Evolutionary conservation across 306 rosid species (phyloP), one percentile per base, ranked within the genome.

Genomic region (Sphenostylis stenocarpa): DNA sequence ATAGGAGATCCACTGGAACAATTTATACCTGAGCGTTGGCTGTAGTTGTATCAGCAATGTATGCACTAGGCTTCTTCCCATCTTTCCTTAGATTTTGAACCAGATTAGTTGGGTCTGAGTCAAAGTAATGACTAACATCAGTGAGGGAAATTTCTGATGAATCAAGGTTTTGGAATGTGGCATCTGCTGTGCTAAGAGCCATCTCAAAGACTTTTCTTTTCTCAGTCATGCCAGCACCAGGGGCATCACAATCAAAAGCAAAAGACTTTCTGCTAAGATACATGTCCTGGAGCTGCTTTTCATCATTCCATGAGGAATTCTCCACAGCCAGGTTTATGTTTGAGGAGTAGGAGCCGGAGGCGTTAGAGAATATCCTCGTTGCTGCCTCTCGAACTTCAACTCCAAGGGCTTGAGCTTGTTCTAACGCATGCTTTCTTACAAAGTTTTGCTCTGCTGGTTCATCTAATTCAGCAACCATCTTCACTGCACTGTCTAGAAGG

Each of bases 221-320:
- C 79, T 92, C 99, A 17, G 86, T 80, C 99, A 95, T 95, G 82
- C 99, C 99, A 12, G 36, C 90, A 29, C 99, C 99, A 47, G 97
- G 97, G 60, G 99, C 94, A 76, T 95, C 99, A 26, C 85, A 75
- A 70, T 95, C 96, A 38, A 95, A 95, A 43, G 99, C 97, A 65
- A 95, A 95, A 4, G 99, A 91, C 80, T 95, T 95, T 70, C 98
- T 81, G 87, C 99, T 95, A 67, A 95, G 86, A 75, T 95, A 95
- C 99, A 95, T 95, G 83, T 95, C 99, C 78, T 92, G 99, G 73
- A 95, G 97, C 80, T 95, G 98, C 88, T 95, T 92, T 88, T 95
- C 99, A n/a, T 95, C 97, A 44, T 90, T 95, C 99, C 99, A 95
- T 6, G 97, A 85, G 24, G 99, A 95, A 78, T 95, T 95, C 86